Base-by-base conservation (phyloP, 1,284 basidiomycete species). In the Ustilago loliicola region DNA sequence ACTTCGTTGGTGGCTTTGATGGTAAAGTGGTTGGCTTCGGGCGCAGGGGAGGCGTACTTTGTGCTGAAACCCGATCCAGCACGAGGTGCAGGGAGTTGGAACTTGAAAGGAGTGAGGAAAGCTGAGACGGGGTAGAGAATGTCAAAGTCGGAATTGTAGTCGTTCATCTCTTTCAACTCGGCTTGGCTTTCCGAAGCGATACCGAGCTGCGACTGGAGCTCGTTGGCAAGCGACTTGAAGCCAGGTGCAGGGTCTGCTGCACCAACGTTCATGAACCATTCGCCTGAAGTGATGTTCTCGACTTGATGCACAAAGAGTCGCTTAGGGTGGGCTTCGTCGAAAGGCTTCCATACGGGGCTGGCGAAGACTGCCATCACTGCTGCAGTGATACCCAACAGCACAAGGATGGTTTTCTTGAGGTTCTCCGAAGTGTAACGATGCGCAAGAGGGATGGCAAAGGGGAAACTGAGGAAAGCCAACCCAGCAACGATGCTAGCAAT, bases 281-380 rank as follows among this genome's bases (percentile, higher is more conserved):
- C 91, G 29, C 92, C 92, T 58, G 93, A 84, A 17, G 87, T 87
- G 56, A 87, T 83, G 86, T 98, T 96, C 87, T 96, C 94, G 79
- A 92, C 90, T 85, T 95, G 93, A 65, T 98, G 88, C 25, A 96
- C 89, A 80, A 93, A 95, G 50, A 97, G 77, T 59, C 96, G 89
- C 87, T 95, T 95, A 72, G 96, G 96, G 85, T 98, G 96, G 88
- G 91, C 91, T 15, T 83, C 86, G 83, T 98, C 94, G 85, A 95
- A 99, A 0, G 92, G 91, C 11, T 88, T 87, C 80, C 91, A 89
- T 17, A 69, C 67, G 5, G 83, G 83, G 36, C 61, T 67, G 77
- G 92, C 93, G 63, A 93, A 88, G 0, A 91, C 89, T 66, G 92
- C 91, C 19, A 89, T 83, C 3, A 90, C 84, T 0, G 88, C 61